Conservation (phyloP, 495 filamentous ascomycete species). For the Tuber aestivum region DNA sequence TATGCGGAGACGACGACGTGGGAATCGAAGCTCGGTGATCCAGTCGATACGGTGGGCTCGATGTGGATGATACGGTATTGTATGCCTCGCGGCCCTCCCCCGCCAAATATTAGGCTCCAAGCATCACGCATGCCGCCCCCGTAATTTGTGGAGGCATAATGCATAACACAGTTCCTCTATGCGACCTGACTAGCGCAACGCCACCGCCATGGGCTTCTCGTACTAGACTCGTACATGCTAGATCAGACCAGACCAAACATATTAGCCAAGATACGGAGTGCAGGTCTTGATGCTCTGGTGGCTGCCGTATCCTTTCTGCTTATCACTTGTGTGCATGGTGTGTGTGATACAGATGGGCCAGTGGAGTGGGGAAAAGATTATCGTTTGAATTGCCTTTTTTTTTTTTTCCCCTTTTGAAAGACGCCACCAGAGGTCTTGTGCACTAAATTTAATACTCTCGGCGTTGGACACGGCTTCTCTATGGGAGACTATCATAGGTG, state of each 20-base stretch:
- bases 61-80: not conserved
- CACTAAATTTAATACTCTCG: not conserved
- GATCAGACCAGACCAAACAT: not conserved
- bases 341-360: not conserved
- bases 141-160: not conserved
- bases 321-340: not conserved
- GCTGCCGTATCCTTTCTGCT: not conserved
- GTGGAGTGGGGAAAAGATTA: not conserved
- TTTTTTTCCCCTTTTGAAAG: not conserved
- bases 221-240: no score
- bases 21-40: not conserved
- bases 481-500: not conserved
- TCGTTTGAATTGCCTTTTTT: not conserved
- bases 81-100: not conserved
- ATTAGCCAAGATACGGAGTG: not conserved
- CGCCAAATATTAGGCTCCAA: not conserved
- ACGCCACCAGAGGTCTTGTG: not conserved
- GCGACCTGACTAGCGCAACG: not conserved
- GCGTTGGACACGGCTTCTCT: not conserved
- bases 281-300: not conserved
- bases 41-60: not conserved
- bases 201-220: not conserved
- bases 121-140: not conserved
- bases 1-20: not conserved
- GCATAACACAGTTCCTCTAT: not conserved